These are phyloP conservation scores for Verticillium longisporum DNA, from an alignment of 2,329 filamentous ascomycete genomes.

Conservation along the genomic window DNA sequence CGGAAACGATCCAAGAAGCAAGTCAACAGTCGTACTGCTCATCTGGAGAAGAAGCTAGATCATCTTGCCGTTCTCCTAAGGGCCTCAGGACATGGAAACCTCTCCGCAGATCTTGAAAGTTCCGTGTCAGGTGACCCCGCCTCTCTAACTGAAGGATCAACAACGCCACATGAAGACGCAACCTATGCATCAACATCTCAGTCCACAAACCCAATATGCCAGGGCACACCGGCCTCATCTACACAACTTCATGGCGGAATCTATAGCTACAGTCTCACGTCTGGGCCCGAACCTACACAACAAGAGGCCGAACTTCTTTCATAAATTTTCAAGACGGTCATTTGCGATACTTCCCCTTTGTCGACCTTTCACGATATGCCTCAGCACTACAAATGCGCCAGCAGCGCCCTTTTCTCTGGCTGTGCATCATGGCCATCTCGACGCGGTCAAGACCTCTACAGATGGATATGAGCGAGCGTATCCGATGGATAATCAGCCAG, in stretches of 20 bases:
- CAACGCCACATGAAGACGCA: neutral
- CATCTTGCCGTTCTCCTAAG: constrained; percentile 19
- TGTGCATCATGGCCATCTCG: constrained; percentile 26
- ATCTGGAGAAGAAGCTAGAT: constrained; percentile 20
- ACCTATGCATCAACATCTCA: neutral
- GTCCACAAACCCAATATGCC: neutral
- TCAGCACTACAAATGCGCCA: constrained; percentile 17
- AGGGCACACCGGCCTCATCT: neutral
- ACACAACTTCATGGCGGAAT: neutral
- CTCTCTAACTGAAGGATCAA: neutral
- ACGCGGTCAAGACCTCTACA: constrained; percentile 15
- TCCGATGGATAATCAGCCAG: constrained; percentile 17
- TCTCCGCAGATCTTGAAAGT: neutral
- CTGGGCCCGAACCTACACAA: neutral
- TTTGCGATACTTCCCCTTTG: constrained; percentile 19
- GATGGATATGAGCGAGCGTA: constrained; percentile 13
- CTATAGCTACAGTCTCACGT: too few relatives aligned
- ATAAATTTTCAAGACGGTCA: constrained; percentile 16
- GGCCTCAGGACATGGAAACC: constrained; percentile 4
- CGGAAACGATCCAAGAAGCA: constrained; percentile 18
- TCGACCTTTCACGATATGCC: constrained; percentile 14
- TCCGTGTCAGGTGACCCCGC: neutral
- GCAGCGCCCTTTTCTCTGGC: constrained; percentile 29
- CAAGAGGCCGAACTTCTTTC: constrained; percentile 10
- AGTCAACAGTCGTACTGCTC: constrained; percentile 11